Percentiles rank a stretch among this genome's conserved stretches.
Conservation (phyloP, 768 basidiomycete genomes). For the Leccinum subgranulosum region DNA sequence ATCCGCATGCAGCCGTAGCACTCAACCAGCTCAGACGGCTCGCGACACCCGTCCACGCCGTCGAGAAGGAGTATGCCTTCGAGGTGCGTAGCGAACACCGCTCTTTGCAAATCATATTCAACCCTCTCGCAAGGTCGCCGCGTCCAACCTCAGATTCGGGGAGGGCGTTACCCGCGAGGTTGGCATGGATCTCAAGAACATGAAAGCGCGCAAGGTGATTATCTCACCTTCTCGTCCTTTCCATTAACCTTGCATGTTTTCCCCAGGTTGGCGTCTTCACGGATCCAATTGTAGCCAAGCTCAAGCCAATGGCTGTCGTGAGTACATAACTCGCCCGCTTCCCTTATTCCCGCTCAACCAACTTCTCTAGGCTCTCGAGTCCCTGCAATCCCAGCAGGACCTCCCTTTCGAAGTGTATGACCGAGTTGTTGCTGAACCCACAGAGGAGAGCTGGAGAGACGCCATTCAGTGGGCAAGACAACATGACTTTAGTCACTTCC, state of each 20-base stretch:
- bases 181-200: conserved; percentile 92
- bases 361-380: conserved; percentile 59
- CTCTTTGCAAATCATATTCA: neutral
- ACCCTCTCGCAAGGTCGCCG: conserved; percentile 59
- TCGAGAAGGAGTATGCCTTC: conserved; percentile 89
- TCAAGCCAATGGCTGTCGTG: conserved; percentile 81
- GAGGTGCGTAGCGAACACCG: conserved; percentile 48
- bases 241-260: conserved; percentile 4
- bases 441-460: conserved; percentile 82
- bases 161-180: conserved; percentile 88
- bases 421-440: conserved; percentile 84
- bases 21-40: conserved; percentile 65
- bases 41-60: conserved; percentile 69
- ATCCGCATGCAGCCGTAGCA: conserved; percentile 40
- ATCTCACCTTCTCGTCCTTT: neutral
- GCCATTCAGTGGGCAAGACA: conserved; percentile 87
- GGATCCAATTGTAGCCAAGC: conserved; percentile 77
- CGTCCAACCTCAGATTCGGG: conserved; percentile 85
- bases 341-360: neutral
- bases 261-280: conserved; percentile 91
- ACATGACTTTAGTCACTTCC: conserved; percentile 90
- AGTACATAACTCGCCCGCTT: conserved; percentile 26
- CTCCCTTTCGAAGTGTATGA: conserved; percentile 82
- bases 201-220: conserved; percentile 79
- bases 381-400: conserved; percentile 73